Evolutionary conservation across 768 basidiomycete species (phyloP).

Genomic region (Kwoniella bestiolae): DNA sequence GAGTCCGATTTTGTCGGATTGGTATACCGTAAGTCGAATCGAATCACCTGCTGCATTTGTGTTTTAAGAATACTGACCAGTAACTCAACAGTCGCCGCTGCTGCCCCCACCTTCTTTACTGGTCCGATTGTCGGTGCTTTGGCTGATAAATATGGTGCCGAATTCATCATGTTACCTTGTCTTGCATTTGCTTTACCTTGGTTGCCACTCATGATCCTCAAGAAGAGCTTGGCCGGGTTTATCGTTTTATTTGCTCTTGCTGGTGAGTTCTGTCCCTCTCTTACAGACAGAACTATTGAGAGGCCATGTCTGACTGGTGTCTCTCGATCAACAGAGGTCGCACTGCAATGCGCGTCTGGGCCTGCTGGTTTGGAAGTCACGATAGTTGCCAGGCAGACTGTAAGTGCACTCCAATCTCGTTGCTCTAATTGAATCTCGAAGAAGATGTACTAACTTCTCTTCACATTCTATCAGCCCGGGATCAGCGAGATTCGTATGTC

Average conservation of each 20-base stretch:
- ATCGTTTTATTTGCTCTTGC: conserved; percentile 40
- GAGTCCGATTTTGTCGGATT: conserved; percentile 40
- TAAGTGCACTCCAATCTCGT: background rate
- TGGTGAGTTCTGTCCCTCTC: conserved; percentile 22
- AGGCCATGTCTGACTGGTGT: background rate
- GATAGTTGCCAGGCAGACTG: conserved; percentile 28
- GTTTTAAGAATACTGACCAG: background rate
- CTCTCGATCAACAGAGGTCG: conserved; percentile 19
- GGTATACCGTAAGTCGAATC: conserved; percentile 31
- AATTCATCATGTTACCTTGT: conserved; percentile 36
- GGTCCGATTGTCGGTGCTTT: conserved; percentile 39
- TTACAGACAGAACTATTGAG: background rate
- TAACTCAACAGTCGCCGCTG: conserved; percentile 32
- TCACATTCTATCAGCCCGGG: conserved; percentile 16
- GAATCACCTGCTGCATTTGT: too few relatives aligned
- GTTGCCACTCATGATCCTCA: conserved; percentile 38
- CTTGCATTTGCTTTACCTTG: conserved; percentile 37
- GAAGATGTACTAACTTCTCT: too few relatives aligned
- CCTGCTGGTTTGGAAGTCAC: conserved; percentile 42
- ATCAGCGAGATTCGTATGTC: conserved; percentile 44
- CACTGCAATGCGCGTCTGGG: conserved; percentile 29
- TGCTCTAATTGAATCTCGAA: too few relatives aligned
- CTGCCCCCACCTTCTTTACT: conserved; percentile 42
- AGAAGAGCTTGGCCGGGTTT: conserved; percentile 33
- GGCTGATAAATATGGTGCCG: conserved; percentile 43